phyloP scores from a whole-genome alignment of 495 filamentous ascomycete species.

The Penicillium maclennaniae region DNA sequence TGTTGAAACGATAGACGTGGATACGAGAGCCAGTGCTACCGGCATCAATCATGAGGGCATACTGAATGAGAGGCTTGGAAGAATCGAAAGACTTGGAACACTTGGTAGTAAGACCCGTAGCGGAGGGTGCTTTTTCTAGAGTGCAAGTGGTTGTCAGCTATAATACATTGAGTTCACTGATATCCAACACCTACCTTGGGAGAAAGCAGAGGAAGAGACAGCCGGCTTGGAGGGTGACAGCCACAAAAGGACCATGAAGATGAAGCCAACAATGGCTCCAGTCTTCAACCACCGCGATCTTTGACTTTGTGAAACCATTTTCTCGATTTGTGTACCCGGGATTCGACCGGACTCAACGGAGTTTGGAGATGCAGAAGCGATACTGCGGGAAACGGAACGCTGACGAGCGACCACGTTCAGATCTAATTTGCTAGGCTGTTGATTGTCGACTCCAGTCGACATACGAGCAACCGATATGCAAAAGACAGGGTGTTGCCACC shows the following conservation, averaged over 20 bases:
- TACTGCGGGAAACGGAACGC: slow-evolving; percentile 33
- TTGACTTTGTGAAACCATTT: slow-evolving; percentile 64
- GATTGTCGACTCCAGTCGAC: slow-evolving; percentile 46
- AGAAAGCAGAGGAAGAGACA: slow-evolving; percentile 33
- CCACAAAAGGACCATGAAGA: slow-evolving; percentile 73
- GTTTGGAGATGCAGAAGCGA: slow-evolving; percentile 14
- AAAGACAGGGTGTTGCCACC: slow-evolving; percentile 15
- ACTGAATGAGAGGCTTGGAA: slow-evolving; percentile 90
- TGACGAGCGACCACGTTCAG: slow-evolving; percentile 24
- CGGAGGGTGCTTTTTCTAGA: slow-evolving; percentile 26
- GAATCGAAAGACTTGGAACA: slow-evolving; percentile 79
- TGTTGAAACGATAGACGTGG: slow-evolving; percentile 98
- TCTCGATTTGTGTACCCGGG: slow-evolving; percentile 26
- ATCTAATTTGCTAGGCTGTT: slow-evolving; percentile 21
- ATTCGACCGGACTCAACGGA: slow-evolving; percentile 10
- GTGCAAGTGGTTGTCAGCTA: neutral
- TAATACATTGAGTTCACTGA: neutral
- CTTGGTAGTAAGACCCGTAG: slow-evolving; percentile 38
- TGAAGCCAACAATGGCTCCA: slow-evolving; percentile 67
- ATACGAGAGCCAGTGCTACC: slow-evolving; percentile 97
- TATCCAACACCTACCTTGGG: slow-evolving; percentile 33
- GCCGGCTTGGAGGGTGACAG: slow-evolving; percentile 55
- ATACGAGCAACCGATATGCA: slow-evolving; percentile 39
- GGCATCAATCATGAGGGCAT: slow-evolving; percentile 97
- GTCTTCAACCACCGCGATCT: slow-evolving; percentile 79